Percentiles rank a stretch among this genome's conserved stretches.
Evolutionary conservation across 768 basidiomycete species (phyloP).

Genomic region (Phanerochaete sordida): DNA sequence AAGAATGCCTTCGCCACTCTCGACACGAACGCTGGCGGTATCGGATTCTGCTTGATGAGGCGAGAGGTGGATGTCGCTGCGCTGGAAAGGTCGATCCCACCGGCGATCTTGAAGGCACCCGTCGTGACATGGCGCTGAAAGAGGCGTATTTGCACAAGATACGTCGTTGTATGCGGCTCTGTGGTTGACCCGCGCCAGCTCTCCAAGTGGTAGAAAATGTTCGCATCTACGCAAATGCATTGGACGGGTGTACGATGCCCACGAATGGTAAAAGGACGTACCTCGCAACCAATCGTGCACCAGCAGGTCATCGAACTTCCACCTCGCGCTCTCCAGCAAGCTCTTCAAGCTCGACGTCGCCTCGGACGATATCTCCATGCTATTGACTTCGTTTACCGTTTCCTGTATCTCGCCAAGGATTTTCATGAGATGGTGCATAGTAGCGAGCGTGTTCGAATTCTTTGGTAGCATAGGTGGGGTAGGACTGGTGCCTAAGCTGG

Average conservation of each 20-base stretch:
- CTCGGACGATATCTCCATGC: conserved; percentile 80
- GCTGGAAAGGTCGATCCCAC: conserved; percentile 58
- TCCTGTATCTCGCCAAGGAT: conserved; percentile 86
- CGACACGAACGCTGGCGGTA: conserved; percentile 59
- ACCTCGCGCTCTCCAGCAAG: conserved; percentile 76
- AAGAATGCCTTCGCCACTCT: conserved; percentile 85
- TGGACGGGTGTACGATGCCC: too few species aligned
- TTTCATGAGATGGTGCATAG: conserved; percentile 74
- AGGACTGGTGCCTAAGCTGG: conserved; percentile 33
- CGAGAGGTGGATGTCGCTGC: conserved; percentile 43
- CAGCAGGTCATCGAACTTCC: conserved; percentile 86
- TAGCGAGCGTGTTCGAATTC: conserved; percentile 79
- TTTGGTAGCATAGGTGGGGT: conserved; percentile 59
- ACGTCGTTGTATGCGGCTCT: conserved; percentile 66
- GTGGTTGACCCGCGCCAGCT: conserved; percentile 70
- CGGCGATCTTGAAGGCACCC: conserved; percentile 75
- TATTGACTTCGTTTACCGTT: conserved; percentile 73
- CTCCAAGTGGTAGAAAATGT: conserved; percentile 79
- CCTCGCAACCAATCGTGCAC: conserved; percentile 81
- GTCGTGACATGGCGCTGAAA: conserved; percentile 81
- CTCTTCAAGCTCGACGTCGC: conserved; percentile 61
- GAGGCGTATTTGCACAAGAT: conserved; percentile 70
- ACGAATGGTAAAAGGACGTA: conserved; percentile 32
- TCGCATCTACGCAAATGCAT: conserved; percentile 67
- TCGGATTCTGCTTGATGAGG: conserved; percentile 53